Evolutionary conservation across 352 stramenopile genomes (phyloP).

Genomic region (Globisporangium mamillatum): DNA sequence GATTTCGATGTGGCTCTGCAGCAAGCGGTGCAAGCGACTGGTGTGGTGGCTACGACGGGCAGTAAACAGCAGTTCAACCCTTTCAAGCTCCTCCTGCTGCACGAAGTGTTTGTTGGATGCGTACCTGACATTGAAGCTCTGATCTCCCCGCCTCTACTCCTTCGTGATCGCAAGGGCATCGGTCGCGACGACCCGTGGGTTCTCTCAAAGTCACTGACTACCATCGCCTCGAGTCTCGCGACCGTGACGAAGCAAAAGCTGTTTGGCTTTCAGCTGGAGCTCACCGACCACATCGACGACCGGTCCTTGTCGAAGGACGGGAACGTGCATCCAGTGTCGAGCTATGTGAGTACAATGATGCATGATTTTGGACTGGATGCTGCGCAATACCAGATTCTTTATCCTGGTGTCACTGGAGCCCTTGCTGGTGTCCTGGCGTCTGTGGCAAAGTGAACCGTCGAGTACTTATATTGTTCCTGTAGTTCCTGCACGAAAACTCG

Average conservation of each 20-base stretch:
- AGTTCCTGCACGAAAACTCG: too few species aligned
- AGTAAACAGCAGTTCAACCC: slow-evolving; percentile 28
- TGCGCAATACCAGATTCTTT: background rate
- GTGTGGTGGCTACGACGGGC: slow-evolving; percentile 1
- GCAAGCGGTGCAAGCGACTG: background rate
- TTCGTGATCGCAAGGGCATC: slow-evolving; percentile 63
- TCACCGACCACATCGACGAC: slow-evolving; percentile 40
- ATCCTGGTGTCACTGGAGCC: background rate
- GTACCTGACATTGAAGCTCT: slow-evolving; percentile 34
- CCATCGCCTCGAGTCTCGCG: slow-evolving; percentile 41
- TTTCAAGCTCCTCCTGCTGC: slow-evolving; percentile 57
- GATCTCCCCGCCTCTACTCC: slow-evolving; percentile 50
- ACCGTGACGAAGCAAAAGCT: slow-evolving; percentile 54
- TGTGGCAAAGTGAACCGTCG: too few species aligned
- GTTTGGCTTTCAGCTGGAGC: slow-evolving; percentile 59
- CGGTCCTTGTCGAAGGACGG: slow-evolving; percentile 61
- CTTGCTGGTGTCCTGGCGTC: background rate
- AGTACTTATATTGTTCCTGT: too few species aligned
- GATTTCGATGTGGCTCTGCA: slow-evolving; percentile 35
- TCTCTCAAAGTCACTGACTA: slow-evolving; percentile 41
- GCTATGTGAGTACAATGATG: slow-evolving; percentile 39
- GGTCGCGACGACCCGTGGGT: slow-evolving; percentile 66
- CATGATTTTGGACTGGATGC: background rate
- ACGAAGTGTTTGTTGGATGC: slow-evolving; percentile 44
- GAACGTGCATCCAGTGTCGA: slow-evolving; percentile 77